Base-by-base conservation (phyloP, 805 yeast species). In the Saccharomycopsis oosterbeekiorum region DNA sequence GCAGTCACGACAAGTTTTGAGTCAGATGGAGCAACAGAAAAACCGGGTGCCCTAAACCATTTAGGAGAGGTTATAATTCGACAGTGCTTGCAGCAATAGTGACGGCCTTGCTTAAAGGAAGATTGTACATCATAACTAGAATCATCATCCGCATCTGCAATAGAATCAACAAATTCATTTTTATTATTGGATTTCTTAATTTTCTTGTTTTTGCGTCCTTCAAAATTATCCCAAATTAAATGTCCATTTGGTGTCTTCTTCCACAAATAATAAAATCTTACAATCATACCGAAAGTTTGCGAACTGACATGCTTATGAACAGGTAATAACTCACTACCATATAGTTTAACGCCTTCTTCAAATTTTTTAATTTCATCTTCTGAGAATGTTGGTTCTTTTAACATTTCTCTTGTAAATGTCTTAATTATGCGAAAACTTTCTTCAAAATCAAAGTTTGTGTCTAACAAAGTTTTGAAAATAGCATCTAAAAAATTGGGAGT, bases 241-340 rank as follows among this genome's bases (percentile, higher is more conserved):
- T 81, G 84, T 0, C 97, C 97, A 54, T 78, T 78, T 37, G 80
- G 75, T 0, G 96, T 86, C 70, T 92, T 92, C 72, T 92, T 92
- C 98, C 98, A 93, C 59, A 89, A 74, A 68, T 93, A 93, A 68
- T 90, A 93, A 70, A 79, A 91, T 61, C 97, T 74, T 1, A 93
- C 98, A 65, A 91, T 77, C 85, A 86, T 88, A 0, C 92, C 81
- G 60, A 84, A 75, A 0, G 90, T 76, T 67, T 88, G 96, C 0
- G 91, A 80, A 37, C 80, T 80, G n/a, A 93, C 94, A 61, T 80
- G 82, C 68, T 84, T 81, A 65, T 70, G 82, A 0, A 89, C 92
- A 0, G 86, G 89, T 69, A 83, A 84, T 36, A 94, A 73, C 67
- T 92, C 96, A 68, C 88, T 84, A 4, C 97, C 97, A 68, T 80